Base-by-base conservation (phyloP, 495 filamentous ascomycete species). In the Neurospora pannonica region DNA sequence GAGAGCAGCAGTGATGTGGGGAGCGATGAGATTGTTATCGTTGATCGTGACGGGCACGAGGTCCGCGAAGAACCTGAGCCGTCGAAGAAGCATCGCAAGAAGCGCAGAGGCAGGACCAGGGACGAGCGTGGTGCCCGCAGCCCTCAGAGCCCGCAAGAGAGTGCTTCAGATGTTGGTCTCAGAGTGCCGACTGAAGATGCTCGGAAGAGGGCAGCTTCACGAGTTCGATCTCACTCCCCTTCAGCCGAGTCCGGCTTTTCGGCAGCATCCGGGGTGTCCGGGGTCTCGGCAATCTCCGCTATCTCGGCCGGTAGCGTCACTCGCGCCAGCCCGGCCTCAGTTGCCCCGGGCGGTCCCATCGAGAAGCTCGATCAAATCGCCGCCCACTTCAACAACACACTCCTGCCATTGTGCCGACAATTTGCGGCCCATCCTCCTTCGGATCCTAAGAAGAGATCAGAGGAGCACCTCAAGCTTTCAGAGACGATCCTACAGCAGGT, bases 401-500 rank as follows among this genome's bases (percentile, higher is more conserved):
- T 95, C 72, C 76, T 91, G 8, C 94, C 94, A 2, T 82, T 89
- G 11, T 93, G 90, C 75, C 82, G 88, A 0, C 80, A 88, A 40
- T 98, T 91, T 81, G 85, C 89, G 34, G 78, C 84, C 0, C 77
- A 86, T 24, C 91, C 95, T 17, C 96, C 96, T 0, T 77, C 77
- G 4, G 94, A 98, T 34, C 76, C 81, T 24, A 91, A 92, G 81
- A 91, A 91, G 83, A 85, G 89, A 48, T 89, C 89, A 24, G 92
- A 92, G 48, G 92, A 95, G 76, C 90, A 98, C 75, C 90, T 92
- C 81, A 92, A 89, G 80, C 78, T 98, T 40, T 90, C 88, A 37
- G 96, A 98, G 85, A 93, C 90, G 5, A 91, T 97, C 72, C 83
- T 98, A 85, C 87, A 89, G 71, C 93, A 97, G 79, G 87, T 95